Percentiles rank a stretch among this genome's conserved stretches.
These are phyloP conservation scores for Glycyrrhiza uralensis DNA, from an alignment of 306 rosid species.

Conservation along the genomic window DNA sequence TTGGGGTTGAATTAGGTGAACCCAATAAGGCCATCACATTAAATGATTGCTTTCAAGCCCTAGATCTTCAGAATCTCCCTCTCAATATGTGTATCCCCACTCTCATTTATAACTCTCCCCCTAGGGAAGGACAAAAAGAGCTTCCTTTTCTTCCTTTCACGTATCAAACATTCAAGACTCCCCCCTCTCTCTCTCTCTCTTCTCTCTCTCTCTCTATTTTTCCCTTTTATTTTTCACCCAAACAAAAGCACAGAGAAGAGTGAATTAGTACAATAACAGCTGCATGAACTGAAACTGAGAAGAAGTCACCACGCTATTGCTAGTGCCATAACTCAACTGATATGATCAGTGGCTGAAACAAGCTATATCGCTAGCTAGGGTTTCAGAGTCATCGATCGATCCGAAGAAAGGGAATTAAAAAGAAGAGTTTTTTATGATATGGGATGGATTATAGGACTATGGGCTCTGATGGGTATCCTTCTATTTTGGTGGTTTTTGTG, in stretches of 20 bases:
- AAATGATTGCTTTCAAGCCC: slow-evolving; percentile 45
- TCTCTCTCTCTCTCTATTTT: neutral
- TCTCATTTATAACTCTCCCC: slow-evolving; percentile 19
- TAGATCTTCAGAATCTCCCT: slow-evolving; percentile 62
- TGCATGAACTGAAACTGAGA: slow-evolving; percentile 46
- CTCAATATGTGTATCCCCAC: slow-evolving; percentile 18
- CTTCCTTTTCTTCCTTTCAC: slow-evolving; percentile 33
- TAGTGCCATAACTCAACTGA: too few species aligned
- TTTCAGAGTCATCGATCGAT: neutral
- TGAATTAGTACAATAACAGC: neutral
- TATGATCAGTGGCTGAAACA: too few species aligned
- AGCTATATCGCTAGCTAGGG: too few species aligned
- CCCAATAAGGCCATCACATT: slow-evolving; percentile 52
- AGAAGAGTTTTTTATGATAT: slow-evolving; percentile 10
- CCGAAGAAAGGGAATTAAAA: neutral
- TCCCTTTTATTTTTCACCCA: neutral
- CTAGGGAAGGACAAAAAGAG: slow-evolving; percentile 33
- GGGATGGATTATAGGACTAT: slow-evolving; percentile 39
- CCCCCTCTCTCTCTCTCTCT: neutral
- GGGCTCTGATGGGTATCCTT: slow-evolving; percentile 35
- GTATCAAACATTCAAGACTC: slow-evolving; percentile 15
- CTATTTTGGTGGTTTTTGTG: slow-evolving; percentile 31
- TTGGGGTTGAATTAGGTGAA: slow-evolving; percentile 42
- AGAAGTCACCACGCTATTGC: slow-evolving; percentile 6
- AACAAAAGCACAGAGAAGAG: neutral